Evolutionary conservation across 2,329 filamentous ascomycete genomes (phyloP), one percentile per base, ranked within the genome.

Genomic region (Fusarium succisae): DNA sequence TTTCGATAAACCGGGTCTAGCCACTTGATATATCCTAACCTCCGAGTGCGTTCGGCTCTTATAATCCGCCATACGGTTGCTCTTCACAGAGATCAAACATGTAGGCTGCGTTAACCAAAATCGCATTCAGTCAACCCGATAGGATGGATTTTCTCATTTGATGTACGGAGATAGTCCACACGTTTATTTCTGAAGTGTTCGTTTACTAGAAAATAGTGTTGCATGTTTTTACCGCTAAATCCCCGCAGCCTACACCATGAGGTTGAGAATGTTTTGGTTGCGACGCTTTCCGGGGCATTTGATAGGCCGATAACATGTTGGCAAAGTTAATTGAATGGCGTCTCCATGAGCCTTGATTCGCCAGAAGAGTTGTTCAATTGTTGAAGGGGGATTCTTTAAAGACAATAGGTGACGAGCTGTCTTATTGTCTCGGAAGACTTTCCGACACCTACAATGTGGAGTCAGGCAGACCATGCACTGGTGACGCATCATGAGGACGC

Each of bases 11-110:
- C 17, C n/a, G 20, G 62, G 44, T 17, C 14, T 14, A 32, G n/a
- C 41, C 24, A 17, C 20, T 22, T 22, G n/a, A 22, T n/a, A 35
- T 59, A 11, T 22, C 20, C 24, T 58, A 38, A 58, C 44, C 43
- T 58, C 64, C 64, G 64, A 66, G 15, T 20, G 30, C 32, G 9
- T 15, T 67, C 61, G 64, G 64, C 43, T 67, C 41, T 66, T 67
- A 43, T 15, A 15, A 17, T 54, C 22, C 37, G 20, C 14, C 30
- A 35, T 6, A 9, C 18, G 20, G 14, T 24, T 51, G 15, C 45
- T 12, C 30, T 14, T 51, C 17, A 24, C 30, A 14, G 4, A 51
- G 13, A 13, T n/a, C 30, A 20, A 24, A 8, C 20, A 13, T 11
- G 18, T 8, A 13, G n/a, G 14, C 18, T 28, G 30, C 24, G 20